Base-by-base conservation (phyloP, 768 basidiomycete genomes). In the Tricholomella constricta region DNA sequence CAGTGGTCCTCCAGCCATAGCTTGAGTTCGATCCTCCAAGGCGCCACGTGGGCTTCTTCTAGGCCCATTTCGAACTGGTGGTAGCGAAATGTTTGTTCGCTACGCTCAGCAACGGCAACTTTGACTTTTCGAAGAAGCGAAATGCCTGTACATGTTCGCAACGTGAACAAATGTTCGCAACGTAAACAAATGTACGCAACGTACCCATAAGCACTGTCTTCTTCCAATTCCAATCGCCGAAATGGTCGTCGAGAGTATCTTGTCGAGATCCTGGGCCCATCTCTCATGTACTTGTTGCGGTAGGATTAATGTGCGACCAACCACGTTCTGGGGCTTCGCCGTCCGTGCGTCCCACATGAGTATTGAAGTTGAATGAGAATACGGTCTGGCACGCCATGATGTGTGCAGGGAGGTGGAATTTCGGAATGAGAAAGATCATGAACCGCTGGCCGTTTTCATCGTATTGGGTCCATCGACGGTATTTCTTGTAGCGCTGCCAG, bases 201-300 rank as follows among this genome's bases (percentile, higher is more conserved):
- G 27, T 40, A 69, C 63, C 61, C 2, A 70, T 34, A 1, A 43
- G 41, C 4, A 61, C 32, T 0, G 58, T n/a, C n/a, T n/a, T n/a
- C n/a, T n/a, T n/a, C n/a, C n/a, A n/a, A n/a, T n/a, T n/a, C n/a
- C n/a, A n/a, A 40, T 43, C 70, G 72, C 15, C 48, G 45, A 64
- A 67, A 71, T 68, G 65, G 31, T 63, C 60, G 29, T 69, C 61
- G 1, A 72, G 22, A 0, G 45, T 59, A 25, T 69, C 67, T 6
- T 58, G 51, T 10, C 66, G 52, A 7, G 57, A 55, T 2, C 67
- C 69, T 8, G 67, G 65, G 3, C 69, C 71, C 73, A 76, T 75
- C 58, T 72, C 72, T 14, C 58, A 45, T 4, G 69, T 71, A 32
- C 69, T 69, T 7, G 44, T 37, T 6, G 70, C 63, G 0, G 64